phyloP scores from a whole-genome alignment of 225 moss, liverwort and hornwort genomes.

The Thuidium tamariscinum region DNA sequence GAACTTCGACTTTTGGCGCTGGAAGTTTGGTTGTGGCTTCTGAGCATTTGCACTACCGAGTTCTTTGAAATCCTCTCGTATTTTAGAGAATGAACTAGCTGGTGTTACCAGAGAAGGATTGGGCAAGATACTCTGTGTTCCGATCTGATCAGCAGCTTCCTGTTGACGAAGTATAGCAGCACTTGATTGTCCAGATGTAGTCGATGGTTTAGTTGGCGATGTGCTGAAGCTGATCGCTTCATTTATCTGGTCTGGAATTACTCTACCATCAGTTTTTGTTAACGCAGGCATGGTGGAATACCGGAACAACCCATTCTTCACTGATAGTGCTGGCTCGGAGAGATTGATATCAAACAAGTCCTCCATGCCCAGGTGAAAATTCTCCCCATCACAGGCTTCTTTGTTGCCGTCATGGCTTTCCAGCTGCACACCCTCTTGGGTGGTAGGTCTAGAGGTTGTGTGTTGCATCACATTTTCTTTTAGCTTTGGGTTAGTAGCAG shows the following conservation, averaged over 20 bases:
- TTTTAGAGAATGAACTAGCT: not conserved
- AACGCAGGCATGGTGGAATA: conserved; percentile 1
- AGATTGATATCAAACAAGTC: not conserved
- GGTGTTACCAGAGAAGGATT: not conserved
- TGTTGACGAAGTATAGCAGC: not conserved
- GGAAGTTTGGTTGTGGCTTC: not conserved
- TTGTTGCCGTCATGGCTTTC: not conserved
- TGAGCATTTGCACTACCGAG: not conserved
- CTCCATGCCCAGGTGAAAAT: not conserved
- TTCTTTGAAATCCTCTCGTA: not conserved
- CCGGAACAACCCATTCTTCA: not conserved
- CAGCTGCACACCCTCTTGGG: not conserved
- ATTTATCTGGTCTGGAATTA: not conserved
- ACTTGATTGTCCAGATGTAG: not conserved
- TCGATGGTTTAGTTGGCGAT: not conserved
- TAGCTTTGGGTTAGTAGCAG: not conserved
- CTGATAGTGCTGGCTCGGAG: not conserved
- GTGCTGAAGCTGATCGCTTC: not conserved
- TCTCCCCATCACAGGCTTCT: not conserved
- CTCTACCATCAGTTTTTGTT: not conserved
- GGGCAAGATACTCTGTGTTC: not conserved
- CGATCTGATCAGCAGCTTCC: not conserved
- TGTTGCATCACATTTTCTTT: not conserved
- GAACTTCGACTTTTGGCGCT: not conserved
- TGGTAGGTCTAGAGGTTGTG: not conserved